Base-by-base conservation (phyloP, 345 rosid genomes). In the Rhizophora mangle region DNA sequence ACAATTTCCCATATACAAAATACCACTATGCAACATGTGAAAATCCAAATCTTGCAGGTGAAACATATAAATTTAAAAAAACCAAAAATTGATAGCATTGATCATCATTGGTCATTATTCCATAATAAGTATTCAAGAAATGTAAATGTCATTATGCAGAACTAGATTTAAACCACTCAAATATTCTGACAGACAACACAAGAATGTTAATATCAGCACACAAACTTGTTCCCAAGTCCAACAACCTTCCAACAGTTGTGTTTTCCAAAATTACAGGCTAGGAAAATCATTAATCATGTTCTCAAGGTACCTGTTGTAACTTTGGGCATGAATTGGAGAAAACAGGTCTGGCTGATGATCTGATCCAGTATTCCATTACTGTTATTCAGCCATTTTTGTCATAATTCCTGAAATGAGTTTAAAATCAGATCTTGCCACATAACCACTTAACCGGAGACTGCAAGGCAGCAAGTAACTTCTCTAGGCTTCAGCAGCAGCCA, bases 221-320 rank as follows among this genome's bases (percentile, higher is more conserved):
- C 7, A 31, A 9, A 26, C 32, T 6, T 13, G 24, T 46, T 64
- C 64, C 22, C 1, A 39, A 8, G 46, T 31, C 58, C 68, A 16
- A 10, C 6, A 62, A 64, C 43, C 30, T 52, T 36, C 43, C 31
- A 2, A 37, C 18, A 46, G 57, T 69, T 30, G 56, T 19, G 52
- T 70, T 65, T 51, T 8, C 57, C 26, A 22, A 24, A 22, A 67
- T 16, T 67, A 2, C 8, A 56, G 20, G 47, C 15, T 8, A 56
- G 39, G 20, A 53, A 67, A 55, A 36, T 26, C 31, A 37, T 34
- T 1, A 37, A 39, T 1, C 54, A 34, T 62, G 62, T 68, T 68
- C 72, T 58, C 63, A 15, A 4, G 31, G 30, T 71, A 67, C 75
- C 62, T 71, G 66, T 63, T 24, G 6, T 46, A 6, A 57, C 34